phyloP scores from a whole-genome alignment of 352 stramenopile species.

The Phytophthora litchii region DNA sequence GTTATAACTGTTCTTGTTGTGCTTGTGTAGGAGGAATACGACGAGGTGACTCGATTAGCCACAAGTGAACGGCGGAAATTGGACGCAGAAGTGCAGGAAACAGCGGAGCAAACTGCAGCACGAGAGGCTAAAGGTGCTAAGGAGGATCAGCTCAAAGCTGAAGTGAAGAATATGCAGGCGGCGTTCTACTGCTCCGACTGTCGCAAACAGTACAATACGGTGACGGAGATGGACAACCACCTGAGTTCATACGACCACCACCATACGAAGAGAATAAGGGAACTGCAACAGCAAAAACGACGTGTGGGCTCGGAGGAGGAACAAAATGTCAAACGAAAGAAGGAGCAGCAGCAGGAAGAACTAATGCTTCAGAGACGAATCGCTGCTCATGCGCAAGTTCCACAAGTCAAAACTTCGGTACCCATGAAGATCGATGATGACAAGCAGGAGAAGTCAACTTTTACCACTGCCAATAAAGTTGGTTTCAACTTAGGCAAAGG shows the following conservation, averaged over 20 bases:
- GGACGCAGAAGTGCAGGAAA: constrained; percentile 54
- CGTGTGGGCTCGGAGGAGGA: constrained; percentile 9
- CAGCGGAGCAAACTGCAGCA: constrained; percentile 32
- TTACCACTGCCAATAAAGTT: constrained; percentile 13
- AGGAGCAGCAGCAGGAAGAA: constrained; percentile 42
- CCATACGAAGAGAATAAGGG: constrained; percentile 57
- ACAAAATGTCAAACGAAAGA: constrained; percentile 40
- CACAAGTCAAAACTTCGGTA: neutral
- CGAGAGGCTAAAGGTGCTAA: constrained; percentile 36
- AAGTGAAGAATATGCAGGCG: constrained; percentile 50
- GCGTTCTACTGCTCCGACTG: constrained; percentile 66
- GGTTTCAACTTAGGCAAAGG: constrained; percentile 43
- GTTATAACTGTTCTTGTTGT: neutral
- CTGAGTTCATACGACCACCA: constrained; percentile 81
- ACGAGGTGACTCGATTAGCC: constrained; percentile 52
- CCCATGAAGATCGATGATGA: neutral
- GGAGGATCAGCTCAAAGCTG: constrained; percentile 33
- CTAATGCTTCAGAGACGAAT: constrained; percentile 46
- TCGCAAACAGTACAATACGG: constrained; percentile 74
- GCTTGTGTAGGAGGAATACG: constrained; percentile 55
- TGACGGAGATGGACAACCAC: constrained; percentile 76
- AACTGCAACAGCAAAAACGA: constrained; percentile 45
- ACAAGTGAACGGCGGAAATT: constrained; percentile 60
- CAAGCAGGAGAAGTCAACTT: neutral
- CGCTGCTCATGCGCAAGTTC: constrained; percentile 23